Base-by-base conservation (phyloP, 148 eudicot genomes). In the Silene uniflora region DNA sequence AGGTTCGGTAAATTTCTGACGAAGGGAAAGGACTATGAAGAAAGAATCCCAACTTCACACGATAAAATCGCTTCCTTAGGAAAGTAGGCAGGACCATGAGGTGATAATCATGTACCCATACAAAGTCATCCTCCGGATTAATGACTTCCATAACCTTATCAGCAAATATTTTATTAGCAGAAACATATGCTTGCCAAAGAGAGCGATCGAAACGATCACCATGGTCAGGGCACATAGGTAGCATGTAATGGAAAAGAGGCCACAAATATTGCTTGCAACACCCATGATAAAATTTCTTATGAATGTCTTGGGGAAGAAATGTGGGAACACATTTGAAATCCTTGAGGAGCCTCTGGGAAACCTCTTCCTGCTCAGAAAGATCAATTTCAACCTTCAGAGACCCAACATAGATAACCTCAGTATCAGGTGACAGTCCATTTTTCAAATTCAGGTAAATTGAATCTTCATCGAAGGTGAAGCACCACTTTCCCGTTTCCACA, bases 171-270 rank as follows among this genome's bases (percentile, higher is more conserved):
- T 89, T 91, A 81, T 91, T 91, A 19, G 89, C 96, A 74, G 87
- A 84, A 27, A 91, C 91, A 79, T 91, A 91, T 24, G 96, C 96
- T 78, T 91, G 88, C 96, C 96, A 91, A 55, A 81, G 84, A 5
- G 54, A 74, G n/a, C 96, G 96, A 76, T 91, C 88, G 74, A 87
- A 91, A 21, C 92, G 92, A 62, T 87, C 91, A 29, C 91, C 92
- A 74, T 91, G 91, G 74, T 89, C 90, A 7, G 92, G 84, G 73
- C 88, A 89, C 79, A 89, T 76, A 54, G 96, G 96, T 39, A 91
- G 80, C 96, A 91, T 91, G 80, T 91, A 91, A 80, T 91, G 96
- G 64, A 91, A 91, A 74, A 89, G 91, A 13, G 96, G 96, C 96
- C 96, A 89, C 73, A 91, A 59, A 55, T 87, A 90, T 65, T 89